Conservation (phyloP, 495 filamentous ascomycete genomes). For the Xylaria longipes region DNA sequence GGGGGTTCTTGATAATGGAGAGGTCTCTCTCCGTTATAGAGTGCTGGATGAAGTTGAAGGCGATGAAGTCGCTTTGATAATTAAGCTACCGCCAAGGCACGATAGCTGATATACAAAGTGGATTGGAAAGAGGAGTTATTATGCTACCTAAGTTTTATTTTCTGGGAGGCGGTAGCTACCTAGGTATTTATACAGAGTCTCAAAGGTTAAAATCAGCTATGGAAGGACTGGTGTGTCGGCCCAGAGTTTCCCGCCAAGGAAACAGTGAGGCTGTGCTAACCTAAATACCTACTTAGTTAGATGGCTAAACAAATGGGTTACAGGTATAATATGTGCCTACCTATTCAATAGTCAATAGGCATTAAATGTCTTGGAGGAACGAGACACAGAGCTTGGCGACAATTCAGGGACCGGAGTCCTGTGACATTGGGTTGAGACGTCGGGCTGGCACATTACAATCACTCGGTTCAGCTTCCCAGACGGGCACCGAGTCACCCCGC, state of each 20-base stretch:
- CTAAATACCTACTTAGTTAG: too few relatives aligned
- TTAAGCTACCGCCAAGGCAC: background rate
- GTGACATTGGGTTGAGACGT: slow-evolving; percentile 5
- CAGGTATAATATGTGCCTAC: background rate
- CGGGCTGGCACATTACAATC: background rate
- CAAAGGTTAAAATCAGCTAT: background rate
- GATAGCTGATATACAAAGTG: background rate
- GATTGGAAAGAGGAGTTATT: background rate
- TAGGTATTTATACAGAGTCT: background rate
- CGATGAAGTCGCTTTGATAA: background rate
- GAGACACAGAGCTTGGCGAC: background rate
- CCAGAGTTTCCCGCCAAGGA: background rate
- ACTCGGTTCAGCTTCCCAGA: slow-evolving; percentile 7
- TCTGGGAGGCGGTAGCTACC: background rate
- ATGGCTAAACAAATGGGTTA: background rate
- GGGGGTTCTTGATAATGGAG: background rate
- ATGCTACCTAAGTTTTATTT: background rate
- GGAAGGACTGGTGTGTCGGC: background rate
- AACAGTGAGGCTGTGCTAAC: background rate
- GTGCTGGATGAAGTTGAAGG: background rate
- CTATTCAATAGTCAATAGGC: background rate
- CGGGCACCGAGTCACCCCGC: slow-evolving; percentile 7
- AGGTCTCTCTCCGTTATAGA: background rate
- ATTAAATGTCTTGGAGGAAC: background rate
- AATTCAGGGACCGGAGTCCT: background rate